phyloP scores from a whole-genome alignment of 2,329 filamentous ascomycete genomes.

The Penicillium sp. region DNA sequence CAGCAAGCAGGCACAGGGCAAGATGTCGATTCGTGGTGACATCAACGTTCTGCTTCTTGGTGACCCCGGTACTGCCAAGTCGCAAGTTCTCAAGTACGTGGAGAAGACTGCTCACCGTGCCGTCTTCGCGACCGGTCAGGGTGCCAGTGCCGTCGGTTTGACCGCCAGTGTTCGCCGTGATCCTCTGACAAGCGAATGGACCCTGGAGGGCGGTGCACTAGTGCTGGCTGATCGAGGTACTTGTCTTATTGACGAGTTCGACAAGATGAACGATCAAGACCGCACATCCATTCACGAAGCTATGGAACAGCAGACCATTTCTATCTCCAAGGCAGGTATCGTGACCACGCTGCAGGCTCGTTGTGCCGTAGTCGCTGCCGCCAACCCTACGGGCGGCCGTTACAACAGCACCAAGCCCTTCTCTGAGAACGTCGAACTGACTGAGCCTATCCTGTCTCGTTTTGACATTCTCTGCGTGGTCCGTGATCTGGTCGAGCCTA shows the following conservation, averaged over 20 bases:
- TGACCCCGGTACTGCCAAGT: slow-evolving; percentile 97
- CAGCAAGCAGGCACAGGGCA: slow-evolving; percentile 83
- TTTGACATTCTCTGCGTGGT: slow-evolving; percentile 98
- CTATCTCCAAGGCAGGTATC: slow-evolving; percentile 97
- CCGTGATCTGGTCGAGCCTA: slow-evolving; percentile 88
- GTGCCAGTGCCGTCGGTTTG: slow-evolving; percentile 93
- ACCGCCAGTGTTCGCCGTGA: slow-evolving; percentile 95
- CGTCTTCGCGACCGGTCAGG: slow-evolving; percentile 96
- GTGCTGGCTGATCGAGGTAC: slow-evolving; percentile 93
- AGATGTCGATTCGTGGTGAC: slow-evolving; percentile 88
- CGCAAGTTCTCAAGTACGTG: slow-evolving; percentile 93
- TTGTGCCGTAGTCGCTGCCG: slow-evolving; percentile 93
- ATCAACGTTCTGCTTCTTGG: slow-evolving; percentile 96
- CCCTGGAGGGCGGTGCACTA: slow-evolving; percentile 89
- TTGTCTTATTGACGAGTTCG: slow-evolving; percentile 96
- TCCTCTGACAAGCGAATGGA: slow-evolving; percentile 95
- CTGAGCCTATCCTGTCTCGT: slow-evolving; percentile 94
- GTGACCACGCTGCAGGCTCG: slow-evolving; percentile 95
- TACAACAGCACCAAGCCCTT: slow-evolving; percentile 98
- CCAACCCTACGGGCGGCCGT: slow-evolving; percentile 91
- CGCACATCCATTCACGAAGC: slow-evolving; percentile 98
- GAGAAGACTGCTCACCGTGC: slow-evolving; percentile 96
- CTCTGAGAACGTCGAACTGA: slow-evolving; percentile 92
- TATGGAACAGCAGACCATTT: slow-evolving; percentile 99
- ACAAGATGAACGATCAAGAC: slow-evolving; percentile 99